Percentiles rank a stretch among this genome's conserved stretches.
phyloP scores from a whole-genome alignment of 2,329 filamentous ascomycete genomes.

The Penicillium sp. region DNA sequence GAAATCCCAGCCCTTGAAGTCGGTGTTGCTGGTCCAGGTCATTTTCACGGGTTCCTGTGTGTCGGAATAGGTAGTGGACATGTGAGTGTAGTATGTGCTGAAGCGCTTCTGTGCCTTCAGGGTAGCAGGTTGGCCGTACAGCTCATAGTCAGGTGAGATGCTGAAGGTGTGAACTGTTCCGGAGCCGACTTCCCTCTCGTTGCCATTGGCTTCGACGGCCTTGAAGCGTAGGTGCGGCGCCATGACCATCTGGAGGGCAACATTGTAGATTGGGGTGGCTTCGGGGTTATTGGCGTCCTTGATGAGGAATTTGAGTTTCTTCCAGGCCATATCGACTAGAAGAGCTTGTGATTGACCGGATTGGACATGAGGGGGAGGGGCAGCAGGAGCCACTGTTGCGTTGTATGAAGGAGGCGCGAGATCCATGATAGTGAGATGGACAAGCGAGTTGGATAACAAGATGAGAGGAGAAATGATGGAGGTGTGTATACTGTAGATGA shows the following conservation, averaged over 20 bases:
- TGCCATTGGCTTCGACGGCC: slow-evolving; percentile 2
- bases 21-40: slow-evolving; percentile 31
- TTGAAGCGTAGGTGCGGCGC: slow-evolving; percentile 26
- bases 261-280: slow-evolving; percentile 22
- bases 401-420: neutral
- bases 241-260: slow-evolving; percentile 15
- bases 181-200: slow-evolving; percentile 22
- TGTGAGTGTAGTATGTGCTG: slow-evolving; percentile 30
- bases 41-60: slow-evolving; percentile 23
- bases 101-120: slow-evolving; percentile 31
- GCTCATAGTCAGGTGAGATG: slow-evolving; percentile 30
- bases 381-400: neutral
- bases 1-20: slow-evolving; percentile 36
- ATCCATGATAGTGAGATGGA: neutral
- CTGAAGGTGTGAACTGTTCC: slow-evolving; percentile 28
- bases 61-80: slow-evolving; percentile 24
- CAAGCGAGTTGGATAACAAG: slow-evolving; percentile 5
- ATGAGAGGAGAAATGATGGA: slow-evolving; percentile 1
- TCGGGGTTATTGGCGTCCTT: slow-evolving; percentile 19
- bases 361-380: neutral
- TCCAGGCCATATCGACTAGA: slow-evolving; percentile 33
- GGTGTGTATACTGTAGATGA: neutral
- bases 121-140: slow-evolving; percentile 24
- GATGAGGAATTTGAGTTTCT: slow-evolving; percentile 25
- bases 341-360: slow-evolving; percentile 15